Base-by-base conservation (phyloP, 1,284 basidiomycete genomes). In the Paramarasmius palmivorus region DNA sequence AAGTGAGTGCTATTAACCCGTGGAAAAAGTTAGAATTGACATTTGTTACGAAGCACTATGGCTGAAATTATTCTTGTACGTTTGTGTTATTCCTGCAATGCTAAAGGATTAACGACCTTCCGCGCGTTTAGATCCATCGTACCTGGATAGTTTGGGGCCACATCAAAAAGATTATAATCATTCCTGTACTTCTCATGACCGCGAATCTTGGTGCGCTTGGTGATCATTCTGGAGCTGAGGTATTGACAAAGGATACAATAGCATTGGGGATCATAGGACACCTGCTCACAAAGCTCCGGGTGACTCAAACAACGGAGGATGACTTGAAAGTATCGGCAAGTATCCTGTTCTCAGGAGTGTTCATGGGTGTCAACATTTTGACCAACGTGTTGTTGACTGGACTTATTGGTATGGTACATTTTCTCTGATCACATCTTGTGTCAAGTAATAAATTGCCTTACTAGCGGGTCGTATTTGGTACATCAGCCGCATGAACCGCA, bases 361-460 rank as follows among this genome's bases (percentile, higher is more conserved):
- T 46, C 19, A 46, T 46, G 44, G 44, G 44, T 15, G 44, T 46
- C 25, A 46, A 46, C n/a, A 25, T 32, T 29, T 46, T 46, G 14
- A 46, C 44, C 4, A 46, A 46, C 29, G 12, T 46, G 19, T 7
- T 46, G 25, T 29, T 46, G 20, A 46, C 44, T 7, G 25, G 44
- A 20, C 5, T 46, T 20, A 23, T 46, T 4, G 44, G 44, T 46
- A 29, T 9, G 44, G 17, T 15, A 25, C 25, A 29, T 29, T 46
- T 15, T 5, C 25, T 7, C 20, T 20, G 17, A 22, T 12, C 44
- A n/a, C 15, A 25, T 3, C 14, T 29, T 29, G 10, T 10, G 12
- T 20, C 4, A 42, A 42, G 10, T 32, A 32, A 12, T 12, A 6
- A 6, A 32, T 32, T 32, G 12, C 29, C 12, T 12, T 32, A 8